Evolutionary conservation across 495 filamentous ascomycete genomes (phyloP), one percentile per base, ranked within the genome.

Genomic region (Penicillium maclennaniae): DNA sequence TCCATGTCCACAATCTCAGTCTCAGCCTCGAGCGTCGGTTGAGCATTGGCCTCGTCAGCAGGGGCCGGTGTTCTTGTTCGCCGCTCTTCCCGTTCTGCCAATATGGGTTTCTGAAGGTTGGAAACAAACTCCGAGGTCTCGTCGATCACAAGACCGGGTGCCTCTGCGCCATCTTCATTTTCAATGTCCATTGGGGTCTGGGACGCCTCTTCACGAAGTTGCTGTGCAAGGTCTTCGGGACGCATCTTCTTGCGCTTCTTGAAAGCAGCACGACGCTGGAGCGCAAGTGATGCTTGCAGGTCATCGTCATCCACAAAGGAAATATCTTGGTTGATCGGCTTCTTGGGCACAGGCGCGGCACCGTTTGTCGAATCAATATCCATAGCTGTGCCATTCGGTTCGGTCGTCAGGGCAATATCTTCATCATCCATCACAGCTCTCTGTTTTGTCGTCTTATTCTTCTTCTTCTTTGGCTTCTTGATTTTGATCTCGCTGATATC

Each of bases 41-140:
- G 69, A 16, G 67, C 73, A 12, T 76, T 72, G 6, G 73, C 66
- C 65, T 82, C 80, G 43, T 60, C 70, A 23, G 58, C 49, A 3
- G 68, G 60, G 65, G 71, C 67, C 62, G 79, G 58, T 54, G 70
- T 52, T 70, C 62, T 58, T 54, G 70, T 52, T 70, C 62, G 61
- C 65, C 65, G 75, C 77, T 76, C 63, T 52, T 66, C 63, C 27
- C 76, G 79, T 56, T 88, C 86, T n/a, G 83, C 83, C n/a, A 79
- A 71, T n/a, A 72, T 73, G 10, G 79, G 81, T 56, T 83, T 85
- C 59, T 86, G 83, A 47, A 98, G 69, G 57, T 90, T 89, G 17
- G 90, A 85, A 23, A 98, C 89, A 64, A 98, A 98, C 55, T 96
- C 91, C 4, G 90, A 87, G 14, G 92, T 96, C 65, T 97, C 92